Evolutionary conservation across 2,329 filamentous ascomycete species (phyloP).

Genomic region (Gaeumannomyces sp.): DNA sequence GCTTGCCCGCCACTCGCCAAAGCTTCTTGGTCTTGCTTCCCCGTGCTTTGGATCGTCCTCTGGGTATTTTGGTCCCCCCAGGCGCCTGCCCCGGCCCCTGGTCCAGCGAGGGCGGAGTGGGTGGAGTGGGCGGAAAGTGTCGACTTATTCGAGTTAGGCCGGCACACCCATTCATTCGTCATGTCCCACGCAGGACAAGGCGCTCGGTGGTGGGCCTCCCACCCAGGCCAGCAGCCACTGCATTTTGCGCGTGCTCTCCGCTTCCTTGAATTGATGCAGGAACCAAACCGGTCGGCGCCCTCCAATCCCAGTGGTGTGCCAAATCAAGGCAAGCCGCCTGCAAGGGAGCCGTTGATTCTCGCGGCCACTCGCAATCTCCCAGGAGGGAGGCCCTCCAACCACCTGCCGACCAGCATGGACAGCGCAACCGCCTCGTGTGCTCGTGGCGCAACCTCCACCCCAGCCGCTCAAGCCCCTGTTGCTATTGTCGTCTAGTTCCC

Average conservation of each 20-base stretch:
- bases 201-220: too few relatives aligned
- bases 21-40: neutral
- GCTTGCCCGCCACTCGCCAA: neutral
- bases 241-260: neutral
- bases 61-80: too few relatives aligned
- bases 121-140: too few relatives aligned
- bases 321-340: neutral
- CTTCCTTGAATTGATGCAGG: too few relatives aligned
- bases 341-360: neutral
- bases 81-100: too few relatives aligned
- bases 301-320: neutral
- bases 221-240: neutral
- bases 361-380: neutral
- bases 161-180: neutral
- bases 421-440: too few relatives aligned
- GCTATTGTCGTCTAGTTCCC: neutral
- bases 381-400: neutral
- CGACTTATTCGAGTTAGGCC: neutral
- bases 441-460: neutral
- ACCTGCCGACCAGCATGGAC: neutral
- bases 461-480: neutral
- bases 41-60: too few relatives aligned
- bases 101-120: too few relatives aligned
- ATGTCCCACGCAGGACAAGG: neutral
- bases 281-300: too few relatives aligned